Evolutionary conservation across 441 rosid species (phyloP).

Genomic region (Erodium moschatum): DNA sequence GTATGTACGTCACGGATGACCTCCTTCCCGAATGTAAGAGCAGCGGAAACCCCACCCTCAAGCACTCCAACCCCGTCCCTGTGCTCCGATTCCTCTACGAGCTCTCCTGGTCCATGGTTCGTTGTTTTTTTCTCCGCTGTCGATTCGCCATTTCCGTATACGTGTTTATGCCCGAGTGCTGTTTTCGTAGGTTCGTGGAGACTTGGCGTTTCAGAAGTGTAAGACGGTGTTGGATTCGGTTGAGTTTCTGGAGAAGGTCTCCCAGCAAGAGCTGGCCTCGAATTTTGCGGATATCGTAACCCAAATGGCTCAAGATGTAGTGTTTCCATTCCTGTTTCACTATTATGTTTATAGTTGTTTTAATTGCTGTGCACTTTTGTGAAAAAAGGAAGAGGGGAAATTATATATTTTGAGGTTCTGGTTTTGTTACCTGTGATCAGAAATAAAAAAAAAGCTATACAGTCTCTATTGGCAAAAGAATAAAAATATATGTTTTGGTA

Average conservation of each 20-base stretch:
- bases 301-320: slow-evolving; percentile 90
- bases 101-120: slow-evolving; percentile 72
- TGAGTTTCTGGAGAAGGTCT: slow-evolving; percentile 45
- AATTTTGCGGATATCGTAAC: slow-evolving; percentile 71
- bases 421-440: not conserved
- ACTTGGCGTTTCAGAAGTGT: slow-evolving; percentile 79
- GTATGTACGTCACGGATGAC: slow-evolving; percentile 63
- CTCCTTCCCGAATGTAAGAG: slow-evolving; percentile 68
- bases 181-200: slow-evolving; percentile 73
- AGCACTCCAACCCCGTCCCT: slow-evolving; percentile 52
- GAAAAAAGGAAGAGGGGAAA: not conserved
- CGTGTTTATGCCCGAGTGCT: not conserved
- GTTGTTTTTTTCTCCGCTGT: slow-evolving; percentile 6
- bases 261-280: slow-evolving; percentile 53
- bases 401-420: not conserved
- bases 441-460: not conserved
- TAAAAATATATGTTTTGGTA: not conserved
- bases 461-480: not conserved
- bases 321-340: slow-evolving; percentile 9
- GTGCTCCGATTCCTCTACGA: slow-evolving; percentile 89
- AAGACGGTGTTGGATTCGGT: slow-evolving; percentile 60
- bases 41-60: slow-evolving; percentile 46
- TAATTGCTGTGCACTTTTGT: not conserved
- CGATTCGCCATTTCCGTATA: not conserved
- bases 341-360: not conserved